phyloP scores from a whole-genome alignment of 345 rosid genomes.

The Dovyalis caffra region DNA sequence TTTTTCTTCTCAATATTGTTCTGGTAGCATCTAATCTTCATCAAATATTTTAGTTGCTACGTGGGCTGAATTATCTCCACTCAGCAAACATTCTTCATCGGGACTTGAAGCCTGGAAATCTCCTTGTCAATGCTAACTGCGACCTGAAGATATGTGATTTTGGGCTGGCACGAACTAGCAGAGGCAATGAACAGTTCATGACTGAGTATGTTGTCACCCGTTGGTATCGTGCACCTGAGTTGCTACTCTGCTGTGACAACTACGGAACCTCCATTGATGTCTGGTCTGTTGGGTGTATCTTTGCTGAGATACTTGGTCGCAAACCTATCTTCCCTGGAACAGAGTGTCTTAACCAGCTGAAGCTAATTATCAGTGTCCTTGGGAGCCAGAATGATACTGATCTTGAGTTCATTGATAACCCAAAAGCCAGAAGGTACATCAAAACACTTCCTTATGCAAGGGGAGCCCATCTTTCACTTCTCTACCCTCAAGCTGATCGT shows the following conservation, averaged over 20 bases:
- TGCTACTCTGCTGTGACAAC: constrained; percentile 30
- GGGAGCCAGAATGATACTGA: constrained; percentile 30
- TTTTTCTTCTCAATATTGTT: not conserved
- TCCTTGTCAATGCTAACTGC: constrained; percentile 77
- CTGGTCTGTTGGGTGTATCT: constrained; percentile 45
- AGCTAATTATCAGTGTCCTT: constrained; percentile 28
- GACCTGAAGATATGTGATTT: constrained; percentile 84
- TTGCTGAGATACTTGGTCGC: constrained; percentile 38
- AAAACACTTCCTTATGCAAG: constrained; percentile 25
- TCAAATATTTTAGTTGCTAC: constrained; percentile 50
- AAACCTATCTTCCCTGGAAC: constrained; percentile 36
- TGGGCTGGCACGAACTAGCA: constrained; percentile 78
- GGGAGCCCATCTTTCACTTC: constrained; percentile 21
- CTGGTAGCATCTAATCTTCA: constrained; percentile 1
- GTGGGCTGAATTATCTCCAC: constrained; percentile 81
- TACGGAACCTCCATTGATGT: constrained; percentile 36
- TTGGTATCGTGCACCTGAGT: constrained; percentile 43
- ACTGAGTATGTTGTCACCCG: constrained; percentile 41
- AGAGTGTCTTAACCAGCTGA: constrained; percentile 37
- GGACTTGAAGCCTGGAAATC: constrained; percentile 90
- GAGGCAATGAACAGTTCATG: constrained; percentile 40
- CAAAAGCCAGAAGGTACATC: constrained; percentile 28
- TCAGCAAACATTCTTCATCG: constrained; percentile 85
- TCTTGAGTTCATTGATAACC: constrained; percentile 28
- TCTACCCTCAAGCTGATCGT: constrained; percentile 32